Conservation (phyloP, 176 grass and related monocot genomes). For the maize (Zea mays) region Zm-B73-REFERENCE-NAM-5.0 NC_050100.1:205645501-205646000, state of each 20-base stretch:
- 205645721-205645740: neutral
- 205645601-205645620: too few species aligned
- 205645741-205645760: neutral
- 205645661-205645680: conserved; percentile 2
- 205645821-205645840: neutral
- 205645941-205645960: conserved; percentile 14
- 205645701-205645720: conserved; percentile 16
- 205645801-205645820: conserved; percentile 6
- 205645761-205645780: neutral
- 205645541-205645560: neutral
- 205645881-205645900: neutral
- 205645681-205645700: neutral
- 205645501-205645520: too few species aligned
- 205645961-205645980: conserved; percentile 43
- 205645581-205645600: too few species aligned
- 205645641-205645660: too few species aligned
- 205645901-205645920: neutral
- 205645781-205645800: neutral
- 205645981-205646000: conserved; percentile 31
- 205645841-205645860: conserved; percentile 18
- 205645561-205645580: too few species aligned
- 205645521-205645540: neutral
- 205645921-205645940: neutral
- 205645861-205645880: conserved; percentile 30
- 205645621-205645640: too few species aligned